Evolutionary conservation across 305 asterid genomes (phyloP).

Genomic region (Fraxinus ornus): DNA sequence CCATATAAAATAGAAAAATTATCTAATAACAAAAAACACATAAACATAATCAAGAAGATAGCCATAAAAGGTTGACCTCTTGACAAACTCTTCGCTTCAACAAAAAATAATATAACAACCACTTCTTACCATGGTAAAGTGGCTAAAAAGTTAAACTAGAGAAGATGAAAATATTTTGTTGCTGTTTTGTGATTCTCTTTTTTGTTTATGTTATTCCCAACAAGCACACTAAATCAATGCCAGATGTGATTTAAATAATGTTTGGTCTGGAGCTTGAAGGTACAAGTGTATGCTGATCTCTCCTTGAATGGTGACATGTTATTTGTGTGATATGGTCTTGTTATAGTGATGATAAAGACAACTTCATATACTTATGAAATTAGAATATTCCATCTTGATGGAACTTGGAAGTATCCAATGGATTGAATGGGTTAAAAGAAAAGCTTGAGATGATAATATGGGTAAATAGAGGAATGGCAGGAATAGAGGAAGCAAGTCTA

Average conservation of each 20-base stretch:
- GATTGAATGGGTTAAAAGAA: not conserved
- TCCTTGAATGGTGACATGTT: not conserved
- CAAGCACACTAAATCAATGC: no score
- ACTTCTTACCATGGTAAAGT: no score
- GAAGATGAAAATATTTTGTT: no score
- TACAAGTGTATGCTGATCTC: not conserved
- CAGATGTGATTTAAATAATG: not conserved
- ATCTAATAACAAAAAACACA: no score
- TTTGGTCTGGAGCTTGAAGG: not conserved
- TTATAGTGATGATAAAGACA: not conserved
- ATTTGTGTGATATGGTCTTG: not conserved
- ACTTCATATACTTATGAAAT: not conserved
- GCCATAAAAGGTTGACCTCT: no score
- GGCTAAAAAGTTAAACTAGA: no score
- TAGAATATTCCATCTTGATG: not conserved
- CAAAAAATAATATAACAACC: no score
- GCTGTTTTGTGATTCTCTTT: no score
- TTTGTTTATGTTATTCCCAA: no score
- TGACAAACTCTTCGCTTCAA: no score
- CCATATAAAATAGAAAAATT: no score
- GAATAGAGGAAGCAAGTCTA: not conserved
- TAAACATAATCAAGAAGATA: no score
- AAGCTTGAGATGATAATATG: not conserved
- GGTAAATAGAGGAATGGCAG: slow-evolving; percentile 3
- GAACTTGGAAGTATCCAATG: not conserved